phyloP scores from a whole-genome alignment of 768 basidiomycete species.

The Lentinus brumalis region DNA sequence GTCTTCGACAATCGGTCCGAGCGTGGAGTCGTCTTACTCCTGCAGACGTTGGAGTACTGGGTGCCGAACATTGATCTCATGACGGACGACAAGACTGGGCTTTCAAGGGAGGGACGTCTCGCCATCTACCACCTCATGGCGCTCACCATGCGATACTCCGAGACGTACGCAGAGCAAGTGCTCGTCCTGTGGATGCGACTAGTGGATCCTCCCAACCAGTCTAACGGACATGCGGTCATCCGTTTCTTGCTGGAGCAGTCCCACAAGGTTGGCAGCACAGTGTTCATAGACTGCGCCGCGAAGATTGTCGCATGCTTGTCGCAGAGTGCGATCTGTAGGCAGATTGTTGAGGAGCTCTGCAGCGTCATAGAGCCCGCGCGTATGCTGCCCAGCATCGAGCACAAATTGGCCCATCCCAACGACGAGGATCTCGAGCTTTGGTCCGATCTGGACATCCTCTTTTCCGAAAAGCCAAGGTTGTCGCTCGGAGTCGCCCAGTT shows the following conservation, averaged over 20 bases:
- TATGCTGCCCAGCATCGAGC: conserved; percentile 79
- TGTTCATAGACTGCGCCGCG: conserved; percentile 78
- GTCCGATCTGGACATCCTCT: conserved; percentile 78
- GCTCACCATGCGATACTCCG: conserved; percentile 75
- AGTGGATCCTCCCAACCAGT: conserved; percentile 67
- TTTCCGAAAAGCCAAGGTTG: conserved; percentile 69
- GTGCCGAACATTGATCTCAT: conserved; percentile 73
- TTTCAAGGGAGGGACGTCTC: conserved; percentile 60
- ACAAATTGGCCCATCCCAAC: conserved; percentile 61
- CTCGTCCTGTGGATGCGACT: conserved; percentile 77
- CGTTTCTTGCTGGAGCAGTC: conserved; percentile 88
- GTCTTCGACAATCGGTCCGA: conserved; percentile 52
- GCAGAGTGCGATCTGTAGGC: conserved; percentile 68
- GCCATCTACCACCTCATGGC: conserved; percentile 81
- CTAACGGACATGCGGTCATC: conserved; percentile 78
- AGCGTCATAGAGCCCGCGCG: conserved; percentile 80
- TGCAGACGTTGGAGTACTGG: conserved; percentile 87
- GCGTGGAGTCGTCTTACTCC: conserved; percentile 55
- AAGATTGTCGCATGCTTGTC: conserved; percentile 85
- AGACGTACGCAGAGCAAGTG: conserved; percentile 79
- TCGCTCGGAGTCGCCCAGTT: conserved; percentile 83
- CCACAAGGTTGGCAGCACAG: conserved; percentile 75
- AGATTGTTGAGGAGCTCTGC: conserved; percentile 83
- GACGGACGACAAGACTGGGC: conserved; percentile 53
- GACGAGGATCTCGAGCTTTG: conserved; percentile 73